Conservation (phyloP, 768 basidiomycete genomes). For the Boletus vermiculosoides region DNA sequence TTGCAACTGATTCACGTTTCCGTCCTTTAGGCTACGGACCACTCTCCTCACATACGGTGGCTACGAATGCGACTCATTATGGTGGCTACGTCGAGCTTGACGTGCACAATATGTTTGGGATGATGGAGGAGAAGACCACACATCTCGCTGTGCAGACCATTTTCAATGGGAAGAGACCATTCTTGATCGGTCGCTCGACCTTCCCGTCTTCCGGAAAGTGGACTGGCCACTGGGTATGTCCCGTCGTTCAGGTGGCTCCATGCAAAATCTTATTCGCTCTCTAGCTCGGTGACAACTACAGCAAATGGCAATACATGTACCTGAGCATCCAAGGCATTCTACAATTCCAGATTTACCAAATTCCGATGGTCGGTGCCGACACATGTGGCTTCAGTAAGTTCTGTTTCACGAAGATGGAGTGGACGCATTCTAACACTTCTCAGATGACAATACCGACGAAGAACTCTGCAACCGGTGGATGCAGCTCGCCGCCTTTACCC, state of each 20-base stretch:
- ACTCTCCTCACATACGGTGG: slow-evolving; percentile 55
- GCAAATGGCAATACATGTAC: slow-evolving; percentile 71
- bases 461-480: slow-evolving; percentile 85
- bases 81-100: slow-evolving; percentile 64
- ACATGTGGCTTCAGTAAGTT: slow-evolving; percentile 41
- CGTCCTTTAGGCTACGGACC: slow-evolving; percentile 43
- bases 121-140: slow-evolving; percentile 69
- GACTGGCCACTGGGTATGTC: slow-evolving; percentile 66
- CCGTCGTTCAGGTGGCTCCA: neutral
- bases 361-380: slow-evolving; percentile 83
- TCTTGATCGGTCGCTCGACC: slow-evolving; percentile 67
- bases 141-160: slow-evolving; percentile 55
- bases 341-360: slow-evolving; percentile 82
- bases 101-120: slow-evolving; percentile 68
- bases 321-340: slow-evolving; percentile 71
- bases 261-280: neutral
- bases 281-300: slow-evolving; percentile 75
- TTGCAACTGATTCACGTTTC: neutral
- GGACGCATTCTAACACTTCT: neutral
- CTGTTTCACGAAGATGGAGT: neutral
- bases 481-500: slow-evolving; percentile 79
- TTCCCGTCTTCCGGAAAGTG: slow-evolving; percentile 68
- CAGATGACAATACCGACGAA: slow-evolving; percentile 64
- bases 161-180: slow-evolving; percentile 61
- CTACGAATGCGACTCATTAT: slow-evolving; percentile 70